These are phyloP conservation scores for Hydrangea macrophylla DNA, from an alignment of 148 eudicot species.

Conservation along the genomic window DNA sequence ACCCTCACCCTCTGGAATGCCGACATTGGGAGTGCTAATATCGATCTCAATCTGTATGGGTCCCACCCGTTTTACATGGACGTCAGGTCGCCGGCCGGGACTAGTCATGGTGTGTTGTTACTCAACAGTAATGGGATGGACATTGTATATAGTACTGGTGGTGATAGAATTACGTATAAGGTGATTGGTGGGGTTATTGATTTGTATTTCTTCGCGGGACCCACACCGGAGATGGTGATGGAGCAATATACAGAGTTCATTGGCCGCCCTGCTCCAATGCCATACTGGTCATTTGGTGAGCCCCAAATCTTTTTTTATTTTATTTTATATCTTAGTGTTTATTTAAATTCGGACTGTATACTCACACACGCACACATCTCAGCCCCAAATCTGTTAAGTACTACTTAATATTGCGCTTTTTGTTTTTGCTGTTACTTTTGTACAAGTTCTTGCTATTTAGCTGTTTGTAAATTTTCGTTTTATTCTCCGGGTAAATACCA, in stretches of 20 bases:
- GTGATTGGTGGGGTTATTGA: slow-evolving; percentile 81
- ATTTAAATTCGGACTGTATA: too few species aligned
- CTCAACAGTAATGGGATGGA: slow-evolving; percentile 93
- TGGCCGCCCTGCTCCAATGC: slow-evolving; percentile 89
- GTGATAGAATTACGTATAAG: slow-evolving; percentile 68
- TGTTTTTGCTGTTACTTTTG: too few species aligned
- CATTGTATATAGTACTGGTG: slow-evolving; percentile 56
- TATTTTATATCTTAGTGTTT: too few species aligned
- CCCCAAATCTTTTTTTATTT: too few species aligned
- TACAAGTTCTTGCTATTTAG: too few species aligned
- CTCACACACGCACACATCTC: too few species aligned
- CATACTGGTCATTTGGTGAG: slow-evolving; percentile 94
- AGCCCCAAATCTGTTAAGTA: too few species aligned
- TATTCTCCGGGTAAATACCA: too few species aligned
- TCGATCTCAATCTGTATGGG: slow-evolving; percentile 65
- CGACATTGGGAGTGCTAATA: slow-evolving; percentile 42
- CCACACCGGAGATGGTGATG: slow-evolving; percentile 44
- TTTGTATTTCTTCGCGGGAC: slow-evolving; percentile 68
- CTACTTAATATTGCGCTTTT: too few species aligned
- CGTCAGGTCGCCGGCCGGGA: slow-evolving; percentile 51
- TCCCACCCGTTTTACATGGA: slow-evolving; percentile 87
- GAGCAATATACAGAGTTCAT: slow-evolving; percentile 72
- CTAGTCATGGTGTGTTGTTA: slow-evolving; percentile 62
- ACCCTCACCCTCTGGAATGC: slow-evolving; percentile 74
- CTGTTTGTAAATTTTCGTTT: too few species aligned